Evolutionary conservation across 2,329 filamentous ascomycete species (phyloP).

Genomic region (Ophiosphaerella korrae): DNA sequence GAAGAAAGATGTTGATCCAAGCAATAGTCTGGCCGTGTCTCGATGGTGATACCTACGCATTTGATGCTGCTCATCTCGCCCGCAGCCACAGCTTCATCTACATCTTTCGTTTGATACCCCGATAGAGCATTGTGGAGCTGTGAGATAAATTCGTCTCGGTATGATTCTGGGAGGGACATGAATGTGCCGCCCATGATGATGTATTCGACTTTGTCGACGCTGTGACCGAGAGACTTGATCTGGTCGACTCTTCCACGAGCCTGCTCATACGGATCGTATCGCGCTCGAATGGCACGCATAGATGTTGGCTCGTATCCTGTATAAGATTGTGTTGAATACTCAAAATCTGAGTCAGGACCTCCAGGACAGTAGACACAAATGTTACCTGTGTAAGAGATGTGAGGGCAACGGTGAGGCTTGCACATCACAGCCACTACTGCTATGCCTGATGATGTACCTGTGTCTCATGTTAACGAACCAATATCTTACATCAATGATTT

Average conservation of each 20-base stretch:
- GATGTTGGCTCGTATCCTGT: conserved; percentile 98
- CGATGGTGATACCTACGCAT: conserved; percentile 97
- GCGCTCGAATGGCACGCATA: conserved; percentile 95
- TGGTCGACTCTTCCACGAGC: conserved; percentile 94
- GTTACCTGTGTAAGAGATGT: conserved; percentile 98
- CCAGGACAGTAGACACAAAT: conserved; percentile 99
- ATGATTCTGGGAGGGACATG: conserved; percentile 90
- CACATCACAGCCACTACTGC: conserved; percentile 99
- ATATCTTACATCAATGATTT: background rate
- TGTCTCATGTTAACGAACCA: background rate
- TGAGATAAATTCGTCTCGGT: conserved; percentile 91
- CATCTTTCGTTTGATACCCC: conserved; percentile 90
- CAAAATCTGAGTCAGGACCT: conserved; percentile 96
- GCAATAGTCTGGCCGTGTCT: conserved; percentile 96
- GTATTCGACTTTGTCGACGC: conserved; percentile 98
- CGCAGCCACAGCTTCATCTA: conserved; percentile 92
- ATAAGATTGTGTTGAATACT: conserved; percentile 98
- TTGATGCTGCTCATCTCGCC: conserved; percentile 97
- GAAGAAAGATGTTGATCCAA: conserved; percentile 91
- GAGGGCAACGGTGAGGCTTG: conserved; percentile 95
- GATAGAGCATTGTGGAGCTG: conserved; percentile 96
- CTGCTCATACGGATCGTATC: conserved; percentile 98
- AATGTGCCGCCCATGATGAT: conserved; percentile 99
- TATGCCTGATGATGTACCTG: conserved; percentile 91
- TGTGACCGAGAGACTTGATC: conserved; percentile 92